Evolutionary conservation across 2,329 filamentous ascomycete genomes (phyloP), one percentile per base, ranked within the genome.

Genomic region (Hymenoscyphus scutula): DNA sequence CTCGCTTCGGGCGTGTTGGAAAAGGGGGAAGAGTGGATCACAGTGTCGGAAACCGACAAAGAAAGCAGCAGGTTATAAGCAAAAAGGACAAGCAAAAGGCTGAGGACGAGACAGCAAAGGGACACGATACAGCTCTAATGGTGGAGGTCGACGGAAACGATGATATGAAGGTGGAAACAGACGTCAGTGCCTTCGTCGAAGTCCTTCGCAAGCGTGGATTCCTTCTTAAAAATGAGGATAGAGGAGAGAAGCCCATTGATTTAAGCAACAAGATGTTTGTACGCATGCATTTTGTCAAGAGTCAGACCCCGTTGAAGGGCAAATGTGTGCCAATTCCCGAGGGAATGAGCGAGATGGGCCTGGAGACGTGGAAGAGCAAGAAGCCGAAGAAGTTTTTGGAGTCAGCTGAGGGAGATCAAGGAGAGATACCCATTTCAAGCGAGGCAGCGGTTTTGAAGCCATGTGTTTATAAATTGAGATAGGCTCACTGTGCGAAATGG

Each of bases 191-290:
- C 0, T 99, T 99, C 73, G 85, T 98, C 6, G 89, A 93, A 58
- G 92, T 94, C 0, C 83, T 98, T 66, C 80, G 83, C 58, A 87
- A 88, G 69, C 83, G 93, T 23, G 95, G 95, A 0, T 97, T 99
- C 72, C 81, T 93, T n/a, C 82, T 97, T 32, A 89, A 89, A 70
- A 32, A 32, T 5, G 85, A 38, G 13, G 60, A 62, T 4, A 55
- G 37, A 8, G 60, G 85, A 8, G 84, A 83, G 69, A 83, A 79
- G 66, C 85, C 88, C 0, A 82, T 96, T 10, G 92, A 99, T 78
- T 79, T 96, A 72, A 85, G 84, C 61, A 99, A 99, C 78, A 96
- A 90, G 79, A 99, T 99, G 95, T 99, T 99, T 79, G 94, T 98
- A 69, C 91, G 89, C 78, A 94, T 99, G 92, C 87, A 89, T 70